Evolutionary conservation across 805 yeast species (phyloP).

Genomic region (Candida xiaguanensis): DNA sequence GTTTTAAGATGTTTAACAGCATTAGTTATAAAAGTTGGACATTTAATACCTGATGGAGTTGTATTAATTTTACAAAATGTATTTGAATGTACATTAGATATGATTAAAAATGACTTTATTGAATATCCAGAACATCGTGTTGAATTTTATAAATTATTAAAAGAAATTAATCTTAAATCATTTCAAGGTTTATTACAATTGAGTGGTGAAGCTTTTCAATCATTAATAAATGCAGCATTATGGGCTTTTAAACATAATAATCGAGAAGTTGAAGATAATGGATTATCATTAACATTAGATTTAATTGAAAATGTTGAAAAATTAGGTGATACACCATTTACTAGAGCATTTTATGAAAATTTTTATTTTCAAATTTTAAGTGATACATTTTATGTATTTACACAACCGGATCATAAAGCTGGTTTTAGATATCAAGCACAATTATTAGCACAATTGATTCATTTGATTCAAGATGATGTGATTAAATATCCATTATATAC

Average conservation of each 20-base stretch:
- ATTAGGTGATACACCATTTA: constrained; percentile 66
- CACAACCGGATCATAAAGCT: constrained; percentile 97
- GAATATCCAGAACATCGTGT: constrained; percentile 98
- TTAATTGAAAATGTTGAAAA: constrained; percentile 80
- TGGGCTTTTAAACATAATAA: constrained; percentile 99
- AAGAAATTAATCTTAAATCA: constrained; percentile 80
- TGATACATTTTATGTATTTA: constrained; percentile 88
- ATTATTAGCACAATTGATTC: constrained; percentile 77
- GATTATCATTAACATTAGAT: constrained; percentile 79
- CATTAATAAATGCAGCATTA: constrained; percentile 86
- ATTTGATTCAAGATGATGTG: constrained; percentile 71
- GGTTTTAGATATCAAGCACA: constrained; percentile 89
- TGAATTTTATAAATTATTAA: constrained; percentile 85
- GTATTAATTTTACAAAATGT: constrained; percentile 84
- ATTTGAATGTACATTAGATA: constrained; percentile 88
- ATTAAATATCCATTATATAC: constrained; percentile 76
- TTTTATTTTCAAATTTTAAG: constrained; percentile 85
- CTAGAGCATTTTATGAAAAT: constrained; percentile 82
- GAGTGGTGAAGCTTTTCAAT: constrained; percentile 88
- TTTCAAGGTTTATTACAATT: constrained; percentile 83
- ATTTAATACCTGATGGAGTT: constrained; percentile 83
- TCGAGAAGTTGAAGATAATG: constrained; percentile 93
- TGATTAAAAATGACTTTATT: constrained; percentile 93
- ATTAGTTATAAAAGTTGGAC: constrained; percentile 82
- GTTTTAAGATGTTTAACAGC: constrained; percentile 94